Conservation (phyloP, 2,329 filamentous ascomycete species). For the Atkinsonella texensis region DNA sequence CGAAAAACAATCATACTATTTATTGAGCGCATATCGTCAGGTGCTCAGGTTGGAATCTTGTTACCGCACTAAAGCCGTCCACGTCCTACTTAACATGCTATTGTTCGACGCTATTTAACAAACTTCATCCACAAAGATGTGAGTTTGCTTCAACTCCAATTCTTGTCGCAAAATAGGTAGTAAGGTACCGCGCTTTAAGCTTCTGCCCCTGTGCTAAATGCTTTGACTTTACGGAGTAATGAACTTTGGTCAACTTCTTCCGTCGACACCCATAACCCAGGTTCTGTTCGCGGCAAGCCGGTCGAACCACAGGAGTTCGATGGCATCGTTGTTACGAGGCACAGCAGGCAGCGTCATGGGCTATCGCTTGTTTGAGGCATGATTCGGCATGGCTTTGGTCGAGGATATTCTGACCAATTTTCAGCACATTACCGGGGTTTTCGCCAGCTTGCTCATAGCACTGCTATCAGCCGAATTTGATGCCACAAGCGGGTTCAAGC, state of each 20-base stretch:
- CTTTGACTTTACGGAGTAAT: not conserved
- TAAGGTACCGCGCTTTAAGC: too few relatives aligned
- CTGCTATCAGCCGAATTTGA: not conserved
- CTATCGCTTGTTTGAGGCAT: not conserved
- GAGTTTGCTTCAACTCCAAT: too few relatives aligned
- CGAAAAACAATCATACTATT: not conserved
- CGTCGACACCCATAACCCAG: not conserved
- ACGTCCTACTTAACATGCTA: not conserved
- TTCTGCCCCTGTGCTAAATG: not conserved
- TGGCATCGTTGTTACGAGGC: slow-evolving; percentile 53
- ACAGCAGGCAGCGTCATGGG: slow-evolving; percentile 36
- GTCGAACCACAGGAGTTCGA: slow-evolving; percentile 22
- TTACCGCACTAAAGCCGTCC: not conserved
- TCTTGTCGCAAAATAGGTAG: not conserved
- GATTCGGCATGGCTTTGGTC: not conserved
- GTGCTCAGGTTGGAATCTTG: not conserved
- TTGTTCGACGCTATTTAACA: not conserved
- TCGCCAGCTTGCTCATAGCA: not conserved
- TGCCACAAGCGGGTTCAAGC: not conserved
- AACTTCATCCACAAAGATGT: too few relatives aligned
- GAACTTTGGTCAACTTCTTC: too few relatives aligned
- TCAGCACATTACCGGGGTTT: not conserved
- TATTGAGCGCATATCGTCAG: not conserved
- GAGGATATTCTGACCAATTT: not conserved
- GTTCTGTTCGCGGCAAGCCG: not conserved